Evolutionary conservation across 2,329 filamentous ascomycete genomes (phyloP).

Genomic region (Microsporum ferrugineum): DNA sequence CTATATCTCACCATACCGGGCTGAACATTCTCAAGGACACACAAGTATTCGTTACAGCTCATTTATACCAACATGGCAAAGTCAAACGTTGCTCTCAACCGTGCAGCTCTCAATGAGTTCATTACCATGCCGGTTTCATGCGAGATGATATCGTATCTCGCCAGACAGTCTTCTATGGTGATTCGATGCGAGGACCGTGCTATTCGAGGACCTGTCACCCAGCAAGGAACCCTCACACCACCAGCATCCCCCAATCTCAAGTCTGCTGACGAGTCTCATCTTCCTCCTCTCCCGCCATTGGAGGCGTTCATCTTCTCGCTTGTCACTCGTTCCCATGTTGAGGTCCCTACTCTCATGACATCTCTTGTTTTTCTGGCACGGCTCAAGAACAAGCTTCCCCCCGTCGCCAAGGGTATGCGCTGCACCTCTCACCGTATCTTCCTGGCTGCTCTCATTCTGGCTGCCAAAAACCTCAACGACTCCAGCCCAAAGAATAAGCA

Average conservation of each 20-base stretch:
- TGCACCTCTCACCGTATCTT: conserved; percentile 98
- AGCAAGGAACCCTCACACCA: conserved; percentile 39
- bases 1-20: neutral
- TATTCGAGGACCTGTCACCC: conserved; percentile 30
- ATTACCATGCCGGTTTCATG: conserved; percentile 37
- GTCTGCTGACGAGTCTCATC: conserved; percentile 28
- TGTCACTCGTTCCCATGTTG: conserved; percentile 85
- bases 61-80: conserved; percentile 8
- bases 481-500: conserved; percentile 99
- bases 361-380: conserved; percentile 86
- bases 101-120: conserved; percentile 38
- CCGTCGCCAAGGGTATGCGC: conserved; percentile 88
- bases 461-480: conserved; percentile 97
- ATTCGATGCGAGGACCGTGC: conserved; percentile 40
- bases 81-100: conserved; percentile 22
- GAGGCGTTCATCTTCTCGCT: conserved; percentile 87
- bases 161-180: conserved; percentile 36
- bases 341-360: conserved; percentile 95
- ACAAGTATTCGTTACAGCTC: neutral
- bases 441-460: conserved; percentile 53
- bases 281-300: conserved; percentile 57
- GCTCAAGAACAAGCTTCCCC: conserved; percentile 72
- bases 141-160: conserved; percentile 39
- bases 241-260: conserved; percentile 48
- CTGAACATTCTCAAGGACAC: neutral